These are phyloP conservation scores for Lasiodiplodia gonubiensis DNA, from an alignment of 2,329 filamentous ascomycete species.

Conservation along the genomic window DNA sequence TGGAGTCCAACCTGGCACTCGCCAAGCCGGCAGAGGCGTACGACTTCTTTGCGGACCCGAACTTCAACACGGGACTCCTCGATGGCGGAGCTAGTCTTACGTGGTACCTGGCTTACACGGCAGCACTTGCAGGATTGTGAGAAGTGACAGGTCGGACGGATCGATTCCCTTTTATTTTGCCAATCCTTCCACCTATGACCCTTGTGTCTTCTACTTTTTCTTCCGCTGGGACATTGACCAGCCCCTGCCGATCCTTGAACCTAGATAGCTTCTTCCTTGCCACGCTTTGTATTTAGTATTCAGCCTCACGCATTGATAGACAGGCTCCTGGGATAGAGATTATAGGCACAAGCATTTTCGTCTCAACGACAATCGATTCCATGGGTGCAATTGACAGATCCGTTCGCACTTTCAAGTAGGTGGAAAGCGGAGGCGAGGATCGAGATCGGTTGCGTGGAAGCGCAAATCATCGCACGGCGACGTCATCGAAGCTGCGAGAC, in stretches of 20 bases:
- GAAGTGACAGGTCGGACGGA: conserved; percentile 6
- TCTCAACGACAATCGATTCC: neutral
- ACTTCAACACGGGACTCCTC: conserved; percentile 43
- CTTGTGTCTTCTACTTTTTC: neutral
- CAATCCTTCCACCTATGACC: neutral
- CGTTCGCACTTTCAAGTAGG: neutral
- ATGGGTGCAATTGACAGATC: neutral
- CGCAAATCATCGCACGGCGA: neutral
- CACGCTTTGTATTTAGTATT: neutral
- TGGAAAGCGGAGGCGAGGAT: neutral
- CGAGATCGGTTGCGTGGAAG: neutral
- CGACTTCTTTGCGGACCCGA: conserved; percentile 68
- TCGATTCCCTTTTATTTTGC: neutral
- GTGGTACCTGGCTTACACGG: conserved; percentile 47
- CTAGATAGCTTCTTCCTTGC: neutral
- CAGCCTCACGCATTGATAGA: neutral
- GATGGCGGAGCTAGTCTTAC: conserved; percentile 74
- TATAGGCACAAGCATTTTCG: neutral
- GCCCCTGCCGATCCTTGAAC: neutral
- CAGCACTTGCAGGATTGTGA: conserved; percentile 36
- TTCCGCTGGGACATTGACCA: neutral
- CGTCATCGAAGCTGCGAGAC: conserved; percentile 15
- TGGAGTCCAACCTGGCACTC: conserved; percentile 79
- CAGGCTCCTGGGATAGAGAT: neutral
- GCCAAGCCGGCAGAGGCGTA: conserved; percentile 73